Percentiles rank a stretch among this genome's conserved stretches.
Conservation (phyloP, 768 basidiomycete genomes). For the Lactifluus pinguis region DNA sequence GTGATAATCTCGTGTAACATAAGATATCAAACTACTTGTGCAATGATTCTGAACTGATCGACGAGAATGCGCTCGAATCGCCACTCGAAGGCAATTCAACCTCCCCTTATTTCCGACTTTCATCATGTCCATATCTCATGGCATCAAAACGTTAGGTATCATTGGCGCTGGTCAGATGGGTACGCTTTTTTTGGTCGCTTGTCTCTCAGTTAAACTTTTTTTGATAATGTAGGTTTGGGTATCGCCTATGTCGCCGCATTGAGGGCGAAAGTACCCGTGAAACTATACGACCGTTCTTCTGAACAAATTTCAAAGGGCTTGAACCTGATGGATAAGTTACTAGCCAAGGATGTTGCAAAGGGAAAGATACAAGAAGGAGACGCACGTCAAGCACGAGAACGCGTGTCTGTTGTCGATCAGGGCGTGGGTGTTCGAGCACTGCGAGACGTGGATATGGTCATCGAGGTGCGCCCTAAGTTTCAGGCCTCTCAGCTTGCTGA, state of each 20-base stretch:
- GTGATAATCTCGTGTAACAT: neutral
- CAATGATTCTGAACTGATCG: too few species aligned
- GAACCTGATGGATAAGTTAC: slow-evolving; percentile 65
- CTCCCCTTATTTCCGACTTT: neutral
- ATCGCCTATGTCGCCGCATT: slow-evolving; percentile 84
- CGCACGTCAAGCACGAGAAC: slow-evolving; percentile 62
- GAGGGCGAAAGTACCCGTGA: slow-evolving; percentile 76
- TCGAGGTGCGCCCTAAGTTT: slow-evolving; percentile 52
- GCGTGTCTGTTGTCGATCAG: slow-evolving; percentile 50
- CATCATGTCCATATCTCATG: slow-evolving; percentile 54
- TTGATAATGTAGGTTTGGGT: slow-evolving; percentile 51
- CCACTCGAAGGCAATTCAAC: neutral
- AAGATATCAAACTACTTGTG: too few species aligned
- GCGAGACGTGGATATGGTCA: slow-evolving; percentile 80
- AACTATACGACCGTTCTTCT: slow-evolving; percentile 72
- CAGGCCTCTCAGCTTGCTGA: neutral
- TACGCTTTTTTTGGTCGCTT: slow-evolving; percentile 13
- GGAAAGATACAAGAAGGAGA: slow-evolving; percentile 60
- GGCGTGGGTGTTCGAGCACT: slow-evolving; percentile 45
- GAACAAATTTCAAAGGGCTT: slow-evolving; percentile 69
- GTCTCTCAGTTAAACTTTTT: neutral
- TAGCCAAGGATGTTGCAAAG: slow-evolving; percentile 86
- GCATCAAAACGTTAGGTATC: slow-evolving; percentile 66
- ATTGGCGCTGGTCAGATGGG: slow-evolving; percentile 80
- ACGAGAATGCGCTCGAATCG: neutral